Evolutionary conservation across 164 flowering plant genomes (phyloP), one percentile per base, ranked within the genome.

Genomic region (Vitis rupestris): DNA sequence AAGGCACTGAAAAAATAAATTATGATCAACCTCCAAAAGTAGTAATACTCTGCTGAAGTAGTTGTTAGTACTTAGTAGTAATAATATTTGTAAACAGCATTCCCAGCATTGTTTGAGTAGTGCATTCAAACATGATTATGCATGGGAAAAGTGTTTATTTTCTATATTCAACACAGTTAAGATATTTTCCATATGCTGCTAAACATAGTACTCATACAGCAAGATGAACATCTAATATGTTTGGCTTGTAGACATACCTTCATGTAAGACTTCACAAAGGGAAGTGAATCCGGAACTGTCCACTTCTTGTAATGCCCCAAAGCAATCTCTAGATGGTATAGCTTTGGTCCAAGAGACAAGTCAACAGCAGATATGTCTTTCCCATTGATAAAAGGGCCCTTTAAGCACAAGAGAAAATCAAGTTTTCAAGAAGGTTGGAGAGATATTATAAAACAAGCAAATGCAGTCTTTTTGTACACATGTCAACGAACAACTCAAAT

Each of bases 351-450:
- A 68, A 95, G 88, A 15, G 97, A 80, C 78, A 93, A 83, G 76
- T 95, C 99, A 2, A 75, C 90, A n/a, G 93, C 88, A 69, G 97
- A 91, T 53, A 95, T 70, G 51, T 72, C 75, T 73, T 89, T 81
- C 62, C 99, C 99, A 61, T 85, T 91, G 82, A 95, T 79, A 65
- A 86, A 93, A 60, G 98, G 97, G 12, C 98, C 99, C 99, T 95
- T 75, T 64, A 73, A 51, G 55, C 14, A 65, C 64, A 47, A 70
- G 23, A 71, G 12, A 66, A 54, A 50, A 62, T 12, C 17, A 61
- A 59, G 50, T 44, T 3, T 4, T 54, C 49, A 13, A 27, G 14
- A 50, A 5, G 9, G 10, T 14, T 10, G 19, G 12, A 44, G 15
- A 19, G 49, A 8, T 15, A 63, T 19, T 31, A 48, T 10, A 9